phyloP scores from a whole-genome alignment of 345 rosid genomes.

The Excoecaria cochinchinensis region DNA sequence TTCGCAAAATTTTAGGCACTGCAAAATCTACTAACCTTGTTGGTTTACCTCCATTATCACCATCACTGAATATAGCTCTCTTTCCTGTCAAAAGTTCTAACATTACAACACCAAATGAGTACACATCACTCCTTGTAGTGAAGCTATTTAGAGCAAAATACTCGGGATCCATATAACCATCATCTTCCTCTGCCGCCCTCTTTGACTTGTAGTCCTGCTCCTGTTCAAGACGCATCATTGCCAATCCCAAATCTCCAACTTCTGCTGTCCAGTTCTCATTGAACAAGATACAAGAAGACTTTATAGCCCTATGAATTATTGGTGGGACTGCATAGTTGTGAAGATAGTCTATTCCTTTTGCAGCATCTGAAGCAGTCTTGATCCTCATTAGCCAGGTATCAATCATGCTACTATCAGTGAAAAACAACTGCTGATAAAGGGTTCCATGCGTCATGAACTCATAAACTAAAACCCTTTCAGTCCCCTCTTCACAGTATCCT shows the following conservation, averaged over 20 bases:
- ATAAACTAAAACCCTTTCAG: constrained; percentile 77
- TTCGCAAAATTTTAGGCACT: constrained; percentile 44
- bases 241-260: constrained; percentile 78
- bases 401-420: constrained; percentile 48
- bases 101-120: constrained; percentile 59
- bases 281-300: constrained; percentile 69
- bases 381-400: constrained; percentile 91
- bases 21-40: constrained; percentile 45
- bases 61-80: constrained; percentile 56
- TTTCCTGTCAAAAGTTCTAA: constrained; percentile 74
- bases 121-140: no score
- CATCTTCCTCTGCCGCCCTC: constrained; percentile 73
- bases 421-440: constrained; percentile 63
- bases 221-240: constrained; percentile 56
- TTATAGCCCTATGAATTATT: constrained; percentile 75
- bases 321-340: constrained; percentile 83
- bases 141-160: no score
- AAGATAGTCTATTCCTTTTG: constrained; percentile 82
- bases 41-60: constrained; percentile 30
- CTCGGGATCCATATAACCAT: constrained; percentile 12
- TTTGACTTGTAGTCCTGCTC: constrained; percentile 36
- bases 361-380: constrained; percentile 74
- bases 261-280: constrained; percentile 68
- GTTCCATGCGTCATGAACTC: constrained; percentile 84
- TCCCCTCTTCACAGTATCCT: constrained; percentile 76